These are phyloP conservation scores for Lasiodiplodia theobromae DNA, from an alignment of 2,329 filamentous ascomycete genomes.

Conservation along the genomic window DNA sequence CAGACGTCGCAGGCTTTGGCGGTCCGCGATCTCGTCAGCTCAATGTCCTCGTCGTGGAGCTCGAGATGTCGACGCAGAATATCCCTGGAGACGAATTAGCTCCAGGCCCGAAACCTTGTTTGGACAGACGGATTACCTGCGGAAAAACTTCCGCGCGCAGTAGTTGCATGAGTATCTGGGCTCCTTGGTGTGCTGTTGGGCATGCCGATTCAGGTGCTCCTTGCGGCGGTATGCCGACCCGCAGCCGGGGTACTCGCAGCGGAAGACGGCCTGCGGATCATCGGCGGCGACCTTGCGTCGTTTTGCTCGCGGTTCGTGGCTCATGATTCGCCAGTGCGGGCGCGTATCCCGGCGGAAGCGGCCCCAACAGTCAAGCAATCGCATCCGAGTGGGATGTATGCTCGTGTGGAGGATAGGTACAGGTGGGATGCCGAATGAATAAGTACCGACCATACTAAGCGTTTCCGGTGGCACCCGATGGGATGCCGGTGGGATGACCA, in stretches of 20 bases:
- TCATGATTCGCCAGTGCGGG: background rate
- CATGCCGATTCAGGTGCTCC: conserved; percentile 25
- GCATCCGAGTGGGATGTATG: background rate
- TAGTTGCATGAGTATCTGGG: conserved; percentile 5
- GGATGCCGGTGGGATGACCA: conserved; percentile 20
- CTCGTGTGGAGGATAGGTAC: background rate
- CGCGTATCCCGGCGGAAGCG: conserved; percentile 9
- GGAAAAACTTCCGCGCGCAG: conserved; percentile 15
- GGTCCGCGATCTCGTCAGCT: conserved; percentile 6
- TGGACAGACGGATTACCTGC: background rate
- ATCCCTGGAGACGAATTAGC: background rate
- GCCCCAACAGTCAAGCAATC: conserved; percentile 1
- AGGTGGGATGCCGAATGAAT: conserved; percentile 8
- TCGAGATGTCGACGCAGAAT: conserved; percentile 19
- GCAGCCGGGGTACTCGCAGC: conserved; percentile 17
- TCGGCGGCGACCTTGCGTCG: background rate
- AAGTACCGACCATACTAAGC: conserved; percentile 6
- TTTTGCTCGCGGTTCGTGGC: conserved; percentile 5
- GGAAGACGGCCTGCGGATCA: conserved; percentile 12
- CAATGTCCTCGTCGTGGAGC: conserved; percentile 11
- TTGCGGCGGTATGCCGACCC: conserved; percentile 16
- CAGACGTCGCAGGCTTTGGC: conserved; percentile 18
- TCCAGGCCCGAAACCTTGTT: background rate
- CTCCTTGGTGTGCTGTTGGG: conserved; percentile 16
- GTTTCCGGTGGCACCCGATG: background rate